These are phyloP conservation scores for Kingdonia uniflora DNA, from an alignment of 164 flowering plant species.

Conservation along the genomic window DNA sequence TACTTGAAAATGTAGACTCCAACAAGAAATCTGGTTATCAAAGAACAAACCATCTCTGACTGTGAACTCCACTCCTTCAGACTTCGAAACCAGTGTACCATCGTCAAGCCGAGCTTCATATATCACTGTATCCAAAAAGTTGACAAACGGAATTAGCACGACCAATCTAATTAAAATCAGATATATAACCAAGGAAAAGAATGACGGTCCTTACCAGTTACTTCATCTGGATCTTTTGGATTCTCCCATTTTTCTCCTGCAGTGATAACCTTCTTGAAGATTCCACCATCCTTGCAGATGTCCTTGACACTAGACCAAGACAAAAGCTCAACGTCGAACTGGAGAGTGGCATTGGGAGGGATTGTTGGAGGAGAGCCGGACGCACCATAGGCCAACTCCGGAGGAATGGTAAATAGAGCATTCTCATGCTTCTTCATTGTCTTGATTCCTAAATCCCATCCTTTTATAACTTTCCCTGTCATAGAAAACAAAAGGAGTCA, in stretches of 20 bases:
- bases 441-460: conserved; percentile 94
- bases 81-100: conserved; percentile 61
- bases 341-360: conserved; percentile 90
- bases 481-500: neutral
- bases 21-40: neutral
- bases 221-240: conserved; percentile 96
- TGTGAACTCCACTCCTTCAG: conserved; percentile 72
- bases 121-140: conserved; percentile 42
- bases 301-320: conserved; percentile 94
- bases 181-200: neutral
- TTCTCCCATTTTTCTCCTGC: conserved; percentile 99
- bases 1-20: neutral
- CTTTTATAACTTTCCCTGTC: conserved; percentile 89
- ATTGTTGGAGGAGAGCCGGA: conserved; percentile 88
- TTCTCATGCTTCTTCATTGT: conserved; percentile 99
- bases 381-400: conserved; percentile 85
- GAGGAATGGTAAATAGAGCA: conserved; percentile 82
- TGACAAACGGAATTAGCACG: no score
- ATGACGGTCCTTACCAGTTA: conserved; percentile 35
- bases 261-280: conserved; percentile 66
- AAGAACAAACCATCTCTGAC: conserved; percentile 55
- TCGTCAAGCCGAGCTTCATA: conserved; percentile 80
- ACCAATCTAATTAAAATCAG: neutral
- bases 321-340: conserved; percentile 85
- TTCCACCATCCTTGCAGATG: conserved; percentile 94